Conservation (phyloP, 2,329 filamentous ascomycete species). For the Emmonsia crescens region DNA sequence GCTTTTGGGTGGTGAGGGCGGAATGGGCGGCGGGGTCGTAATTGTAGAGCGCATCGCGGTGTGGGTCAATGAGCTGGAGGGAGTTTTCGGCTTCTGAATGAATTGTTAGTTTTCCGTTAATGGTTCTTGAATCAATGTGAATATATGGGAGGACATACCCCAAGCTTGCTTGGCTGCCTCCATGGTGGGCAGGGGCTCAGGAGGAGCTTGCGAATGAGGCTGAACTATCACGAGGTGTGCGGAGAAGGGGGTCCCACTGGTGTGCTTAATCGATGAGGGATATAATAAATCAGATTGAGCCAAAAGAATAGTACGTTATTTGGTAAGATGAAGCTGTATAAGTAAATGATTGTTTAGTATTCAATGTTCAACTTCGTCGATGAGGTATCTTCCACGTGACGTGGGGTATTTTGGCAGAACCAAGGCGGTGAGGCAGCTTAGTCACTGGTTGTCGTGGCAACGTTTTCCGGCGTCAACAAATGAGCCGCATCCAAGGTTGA, state of each 20-base stretch:
- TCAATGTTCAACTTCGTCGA: too few species aligned
- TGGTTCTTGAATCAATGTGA: not conserved
- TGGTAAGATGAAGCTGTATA: conserved; percentile 4
- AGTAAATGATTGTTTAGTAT: too few species aligned
- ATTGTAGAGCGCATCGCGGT: conserved; percentile 81
- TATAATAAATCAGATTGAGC: not conserved
- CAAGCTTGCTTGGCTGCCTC: conserved; percentile 49
- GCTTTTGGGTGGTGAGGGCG: conserved; percentile 50
- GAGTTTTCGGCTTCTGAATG: conserved; percentile 74
- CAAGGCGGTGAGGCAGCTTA: conserved; percentile 20
- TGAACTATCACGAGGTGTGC: not conserved
- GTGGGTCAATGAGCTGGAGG: conserved; percentile 69
- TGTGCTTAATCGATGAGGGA: not conserved
- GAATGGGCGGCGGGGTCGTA: conserved; percentile 64
- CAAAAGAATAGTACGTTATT: too few species aligned
- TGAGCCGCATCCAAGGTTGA: conserved; percentile 6
- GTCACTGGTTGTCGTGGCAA: conserved; percentile 29
- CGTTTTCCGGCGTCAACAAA: conserved; percentile 22
- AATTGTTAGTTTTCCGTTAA: not conserved
- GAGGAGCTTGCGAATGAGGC: not conserved
- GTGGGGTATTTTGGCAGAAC: conserved; percentile 23
- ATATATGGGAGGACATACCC: conserved; percentile 36
- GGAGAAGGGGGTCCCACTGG: not conserved
- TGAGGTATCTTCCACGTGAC: conserved; percentile 1
- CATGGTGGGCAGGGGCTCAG: conserved; percentile 30